These are phyloP conservation scores for Bonia amplexicaulis DNA, from an alignment of 176 grass and related monocot species.

Conservation along the genomic window DNA sequence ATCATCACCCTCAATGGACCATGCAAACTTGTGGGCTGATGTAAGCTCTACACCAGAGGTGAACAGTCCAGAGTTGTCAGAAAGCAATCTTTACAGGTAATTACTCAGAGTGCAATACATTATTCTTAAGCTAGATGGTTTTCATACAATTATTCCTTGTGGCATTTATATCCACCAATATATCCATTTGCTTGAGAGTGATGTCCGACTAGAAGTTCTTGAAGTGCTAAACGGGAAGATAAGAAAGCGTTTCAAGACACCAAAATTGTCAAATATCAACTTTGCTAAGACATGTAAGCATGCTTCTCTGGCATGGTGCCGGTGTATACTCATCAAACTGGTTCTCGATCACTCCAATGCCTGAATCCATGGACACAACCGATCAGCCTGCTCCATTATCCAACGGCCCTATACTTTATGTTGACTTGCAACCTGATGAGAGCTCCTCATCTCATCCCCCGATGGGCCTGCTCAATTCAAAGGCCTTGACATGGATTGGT, in stretches of 20 bases:
- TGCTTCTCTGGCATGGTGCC: slow-evolving; percentile 93
- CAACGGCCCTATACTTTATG: slow-evolving; percentile 59
- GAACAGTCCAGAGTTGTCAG: slow-evolving; percentile 65
- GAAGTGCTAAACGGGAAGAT: slow-evolving; percentile 94
- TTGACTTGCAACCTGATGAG: slow-evolving; percentile 93
- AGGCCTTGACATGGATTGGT: slow-evolving; percentile 97
- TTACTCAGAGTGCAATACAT: slow-evolving; percentile 6
- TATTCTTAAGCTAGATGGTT: slow-evolving; percentile 15
- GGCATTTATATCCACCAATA: slow-evolving; percentile 89
- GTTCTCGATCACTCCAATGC: slow-evolving; percentile 76
- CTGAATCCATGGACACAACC: slow-evolving; percentile 39
- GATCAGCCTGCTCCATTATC: slow-evolving; percentile 44
- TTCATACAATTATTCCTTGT: slow-evolving; percentile 35
- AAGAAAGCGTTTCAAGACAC: slow-evolving; percentile 93
- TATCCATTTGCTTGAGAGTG: slow-evolving; percentile 88
- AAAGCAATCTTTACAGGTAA: slow-evolving; percentile 82
- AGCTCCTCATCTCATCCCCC: slow-evolving; percentile 69
- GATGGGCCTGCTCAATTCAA: slow-evolving; percentile 73
- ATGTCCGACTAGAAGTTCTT: slow-evolving; percentile 72
- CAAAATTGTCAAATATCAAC: slow-evolving; percentile 78
- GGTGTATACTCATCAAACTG: slow-evolving; percentile 86
- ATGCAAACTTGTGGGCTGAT: slow-evolving; percentile 78
- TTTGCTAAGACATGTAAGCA: slow-evolving; percentile 92
- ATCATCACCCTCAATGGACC: too few relatives aligned
- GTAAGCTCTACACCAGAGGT: slow-evolving; percentile 77